phyloP scores from a whole-genome alignment of 2,329 filamentous ascomycete species.

The Claviceps sp. region DNA sequence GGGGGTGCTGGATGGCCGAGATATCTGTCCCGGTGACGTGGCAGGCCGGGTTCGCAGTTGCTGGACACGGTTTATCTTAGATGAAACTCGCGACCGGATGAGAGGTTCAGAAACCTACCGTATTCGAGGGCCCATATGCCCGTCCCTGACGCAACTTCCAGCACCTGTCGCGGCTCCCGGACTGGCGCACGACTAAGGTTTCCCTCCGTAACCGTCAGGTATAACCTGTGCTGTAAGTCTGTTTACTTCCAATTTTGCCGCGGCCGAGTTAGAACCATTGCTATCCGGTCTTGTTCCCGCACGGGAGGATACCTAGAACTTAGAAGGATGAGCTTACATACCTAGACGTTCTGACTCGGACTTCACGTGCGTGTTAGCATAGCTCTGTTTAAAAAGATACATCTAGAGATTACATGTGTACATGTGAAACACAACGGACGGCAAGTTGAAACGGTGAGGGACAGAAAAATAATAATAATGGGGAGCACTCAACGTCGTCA shows the following conservation, averaged over 20 bases:
- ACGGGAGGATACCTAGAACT: no score
- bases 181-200: slow-evolving; percentile 32
- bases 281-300: no score
- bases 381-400: no score
- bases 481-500: no score
- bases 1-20: slow-evolving; percentile 29
- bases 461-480: no score
- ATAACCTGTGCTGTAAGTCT: slow-evolving; percentile 24
- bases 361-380: slow-evolving; percentile 2
- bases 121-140: slow-evolving; percentile 40
- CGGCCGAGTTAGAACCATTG: no score
- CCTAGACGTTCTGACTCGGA: slow-evolving; percentile 12
- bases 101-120: slow-evolving; percentile 15
- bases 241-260: background rate
- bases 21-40: slow-evolving; percentile 33
- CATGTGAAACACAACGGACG: no score
- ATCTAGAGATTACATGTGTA: no score
- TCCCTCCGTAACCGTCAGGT: slow-evolving; percentile 25
- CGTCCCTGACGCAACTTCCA: slow-evolving; percentile 39
- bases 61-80: slow-evolving; percentile 9
- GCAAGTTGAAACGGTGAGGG: no score
- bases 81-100: no score
- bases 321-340: background rate
- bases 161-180: slow-evolving; percentile 23
- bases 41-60: slow-evolving; percentile 25